phyloP scores from a whole-genome alignment of 768 basidiomycete genomes.

The Ramaria sp. region DNA sequence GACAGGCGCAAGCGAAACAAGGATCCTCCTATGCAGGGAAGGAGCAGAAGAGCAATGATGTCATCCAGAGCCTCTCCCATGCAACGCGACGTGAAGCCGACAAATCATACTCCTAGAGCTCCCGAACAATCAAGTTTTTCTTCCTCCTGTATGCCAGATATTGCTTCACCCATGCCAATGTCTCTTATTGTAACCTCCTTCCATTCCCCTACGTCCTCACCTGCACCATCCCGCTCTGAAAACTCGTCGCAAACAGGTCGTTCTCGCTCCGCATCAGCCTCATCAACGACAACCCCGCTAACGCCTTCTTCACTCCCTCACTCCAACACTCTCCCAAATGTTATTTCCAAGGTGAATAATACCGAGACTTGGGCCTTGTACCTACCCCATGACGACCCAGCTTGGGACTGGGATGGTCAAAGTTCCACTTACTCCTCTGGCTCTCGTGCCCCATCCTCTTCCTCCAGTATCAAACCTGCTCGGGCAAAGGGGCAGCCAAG shows the following conservation, averaged over 20 bases:
- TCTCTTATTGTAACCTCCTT: background rate
- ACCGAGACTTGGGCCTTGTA: background rate
- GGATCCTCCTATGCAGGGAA: background rate
- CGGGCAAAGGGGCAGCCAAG: background rate
- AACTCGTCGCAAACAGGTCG: background rate
- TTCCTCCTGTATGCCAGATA: background rate
- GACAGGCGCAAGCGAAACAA: background rate
- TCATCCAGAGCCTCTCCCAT: background rate
- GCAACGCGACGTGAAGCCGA: background rate
- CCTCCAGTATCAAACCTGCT: background rate
- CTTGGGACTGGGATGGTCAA: constrained; percentile 1
- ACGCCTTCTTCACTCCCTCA: background rate
- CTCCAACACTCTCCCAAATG: background rate
- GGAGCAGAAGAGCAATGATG: background rate
- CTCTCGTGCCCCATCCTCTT: background rate
- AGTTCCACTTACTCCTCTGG: constrained; percentile 1
- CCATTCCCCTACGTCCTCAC: background rate
- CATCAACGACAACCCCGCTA: background rate
- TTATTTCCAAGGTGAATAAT: background rate
- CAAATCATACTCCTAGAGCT: constrained; percentile 1
- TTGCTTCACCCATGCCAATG: background rate
- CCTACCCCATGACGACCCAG: background rate
- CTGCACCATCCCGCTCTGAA: background rate
- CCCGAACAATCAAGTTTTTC: background rate
- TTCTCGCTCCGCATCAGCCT: background rate